These are phyloP conservation scores for Penicillium mononematosum DNA, from an alignment of 495 filamentous ascomycete species.

Conservation along the genomic window DNA sequence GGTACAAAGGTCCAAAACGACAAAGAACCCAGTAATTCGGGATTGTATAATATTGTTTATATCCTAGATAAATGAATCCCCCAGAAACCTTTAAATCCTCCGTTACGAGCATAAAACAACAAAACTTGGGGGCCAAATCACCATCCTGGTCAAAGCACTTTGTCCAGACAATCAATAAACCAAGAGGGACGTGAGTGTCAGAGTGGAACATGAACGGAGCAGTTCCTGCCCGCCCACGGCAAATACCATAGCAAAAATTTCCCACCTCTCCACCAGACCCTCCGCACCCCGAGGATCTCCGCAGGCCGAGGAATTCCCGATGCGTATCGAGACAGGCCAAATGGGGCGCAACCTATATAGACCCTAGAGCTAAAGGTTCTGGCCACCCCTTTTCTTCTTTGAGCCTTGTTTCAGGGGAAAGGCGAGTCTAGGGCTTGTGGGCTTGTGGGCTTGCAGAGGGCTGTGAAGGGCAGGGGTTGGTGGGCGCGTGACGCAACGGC, in stretches of 20 bases:
- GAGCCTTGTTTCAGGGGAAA: slow-evolving; percentile 10
- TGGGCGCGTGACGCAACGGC: slow-evolving; percentile 3
- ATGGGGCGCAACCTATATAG: neutral
- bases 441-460: neutral
- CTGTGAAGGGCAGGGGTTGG: neutral
- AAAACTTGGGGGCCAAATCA: no score
- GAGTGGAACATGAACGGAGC: slow-evolving; percentile 9
- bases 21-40: slow-evolving; percentile 11
- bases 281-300: neutral
- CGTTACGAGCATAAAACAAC: no score
- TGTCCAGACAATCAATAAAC: no score
- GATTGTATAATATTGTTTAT: neutral
- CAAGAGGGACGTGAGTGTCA: neutral
- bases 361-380: neutral
- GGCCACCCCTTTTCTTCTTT: neutral
- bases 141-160: no score
- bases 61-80: no score
- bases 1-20: neutral
- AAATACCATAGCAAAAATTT: slow-evolving; percentile 17
- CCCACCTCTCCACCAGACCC: neutral
- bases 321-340: neutral
- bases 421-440: neutral
- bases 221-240: slow-evolving; percentile 9
- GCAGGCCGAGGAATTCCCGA: neutral
- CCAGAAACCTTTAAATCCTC: no score